These are phyloP conservation scores for Arabidopsis thaliana DNA, from an alignment of 345 rosid genomes.

Conservation along the genomic window DNA sequence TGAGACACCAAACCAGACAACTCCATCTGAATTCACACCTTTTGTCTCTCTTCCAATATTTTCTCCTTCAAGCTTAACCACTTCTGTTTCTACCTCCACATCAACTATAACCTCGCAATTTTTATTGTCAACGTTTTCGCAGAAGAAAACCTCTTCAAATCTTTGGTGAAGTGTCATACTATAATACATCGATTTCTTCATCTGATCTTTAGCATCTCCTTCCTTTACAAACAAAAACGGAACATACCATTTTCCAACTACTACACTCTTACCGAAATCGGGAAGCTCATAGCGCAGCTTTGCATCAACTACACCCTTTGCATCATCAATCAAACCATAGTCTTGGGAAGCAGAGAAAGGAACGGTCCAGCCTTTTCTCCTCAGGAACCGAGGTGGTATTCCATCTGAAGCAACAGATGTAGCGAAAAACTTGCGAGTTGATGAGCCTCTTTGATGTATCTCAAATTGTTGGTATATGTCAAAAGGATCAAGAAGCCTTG, in stretches of 20 bases:
- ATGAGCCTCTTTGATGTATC: conserved; percentile 42
- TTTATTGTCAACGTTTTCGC: conserved; percentile 35
- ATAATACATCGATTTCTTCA: conserved; percentile 54
- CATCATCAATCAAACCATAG: conserved; percentile 55
- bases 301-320: conserved; percentile 57
- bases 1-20: conserved; percentile 51
- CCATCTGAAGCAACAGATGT: conserved; percentile 61
- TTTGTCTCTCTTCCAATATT: conserved; percentile 30
- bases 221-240: conserved; percentile 72
- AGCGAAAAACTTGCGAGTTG: conserved; percentile 44
- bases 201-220: conserved; percentile 48
- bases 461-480: conserved; percentile 54
- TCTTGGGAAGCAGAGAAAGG: conserved; percentile 39
- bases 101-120: conserved; percentile 44
- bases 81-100: conserved; percentile 50
- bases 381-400: conserved; percentile 57
- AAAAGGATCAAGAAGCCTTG: conserved; percentile 52
- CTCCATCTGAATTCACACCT: conserved; percentile 43
- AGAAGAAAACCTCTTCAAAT: conserved; percentile 57
- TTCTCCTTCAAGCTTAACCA: conserved; percentile 47
- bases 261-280: conserved; percentile 32
- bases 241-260: conserved; percentile 73
- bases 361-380: conserved; percentile 61
- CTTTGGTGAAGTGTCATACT: conserved; percentile 67
- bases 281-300: conserved; percentile 55